Conservation (phyloP, 2,329 filamentous ascomycete species). For the Colletotrichum phormii region DNA sequence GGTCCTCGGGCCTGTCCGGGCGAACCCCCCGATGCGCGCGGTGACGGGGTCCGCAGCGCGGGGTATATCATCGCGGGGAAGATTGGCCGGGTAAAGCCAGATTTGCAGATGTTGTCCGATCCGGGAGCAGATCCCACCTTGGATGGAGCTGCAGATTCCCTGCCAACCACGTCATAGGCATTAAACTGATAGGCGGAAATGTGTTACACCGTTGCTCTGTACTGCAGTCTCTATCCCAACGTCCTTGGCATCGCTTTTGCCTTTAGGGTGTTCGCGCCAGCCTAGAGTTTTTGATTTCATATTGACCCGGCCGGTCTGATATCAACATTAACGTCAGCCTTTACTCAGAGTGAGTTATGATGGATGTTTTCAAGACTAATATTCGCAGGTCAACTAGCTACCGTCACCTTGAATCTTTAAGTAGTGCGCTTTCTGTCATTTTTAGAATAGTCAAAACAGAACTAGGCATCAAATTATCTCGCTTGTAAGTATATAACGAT, state of each 20-base stretch:
- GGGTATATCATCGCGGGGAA: constrained; percentile 14
- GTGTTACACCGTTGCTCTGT: constrained; percentile 5
- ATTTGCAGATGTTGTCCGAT: not conserved
- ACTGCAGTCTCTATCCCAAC: not conserved
- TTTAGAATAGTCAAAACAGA: too few species aligned
- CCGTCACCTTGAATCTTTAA: too few species aligned
- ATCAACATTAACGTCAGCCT: too few species aligned
- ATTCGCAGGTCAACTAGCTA: too few species aligned
- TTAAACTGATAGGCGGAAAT: constrained; percentile 29
- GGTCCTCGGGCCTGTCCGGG: not conserved
- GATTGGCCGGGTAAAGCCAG: constrained; percentile 18
- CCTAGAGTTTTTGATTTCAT: not conserved
- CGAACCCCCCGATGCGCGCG: constrained; percentile 7
- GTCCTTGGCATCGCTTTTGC: not conserved
- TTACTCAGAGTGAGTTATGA: too few species aligned
- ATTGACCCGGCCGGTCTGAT: not conserved
- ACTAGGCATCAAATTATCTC: too few species aligned
- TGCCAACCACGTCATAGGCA: constrained; percentile 10
- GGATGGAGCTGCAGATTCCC: not conserved
- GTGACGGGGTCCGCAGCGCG: not conserved
- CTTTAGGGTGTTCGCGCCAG: too few species aligned
- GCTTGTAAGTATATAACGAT: too few species aligned
- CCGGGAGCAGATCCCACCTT: not conserved
- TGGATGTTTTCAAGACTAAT: too few species aligned
- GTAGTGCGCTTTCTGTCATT: too few species aligned